Conservation (phyloP, 2,329 filamentous ascomycete species). For the Fusarium sambucinum region DNA sequence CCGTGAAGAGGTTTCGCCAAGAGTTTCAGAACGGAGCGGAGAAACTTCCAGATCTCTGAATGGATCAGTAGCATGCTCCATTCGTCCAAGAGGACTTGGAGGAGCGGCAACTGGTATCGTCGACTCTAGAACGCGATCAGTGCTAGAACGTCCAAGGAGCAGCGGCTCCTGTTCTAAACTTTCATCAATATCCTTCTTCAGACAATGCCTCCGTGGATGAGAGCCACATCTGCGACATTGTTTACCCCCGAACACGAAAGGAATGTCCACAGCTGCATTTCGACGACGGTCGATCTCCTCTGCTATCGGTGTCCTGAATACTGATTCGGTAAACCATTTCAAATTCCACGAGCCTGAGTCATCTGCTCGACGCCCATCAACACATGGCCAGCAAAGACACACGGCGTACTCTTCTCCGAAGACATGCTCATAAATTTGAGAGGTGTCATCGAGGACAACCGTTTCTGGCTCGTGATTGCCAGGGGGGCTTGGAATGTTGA, state of each 20-base stretch:
- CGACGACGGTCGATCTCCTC: constrained; percentile 16
- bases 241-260: constrained; percentile 18
- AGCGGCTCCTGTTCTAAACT: not conserved
- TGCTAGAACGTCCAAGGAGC: not conserved
- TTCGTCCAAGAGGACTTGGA: not conserved
- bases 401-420: constrained; percentile 27
- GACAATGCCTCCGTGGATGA: constrained; percentile 29
- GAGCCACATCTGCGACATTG: constrained; percentile 37
- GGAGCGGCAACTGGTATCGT: not conserved
- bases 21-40: constrained; percentile 1
- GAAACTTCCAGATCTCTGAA: not conserved
- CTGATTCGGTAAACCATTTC: constrained; percentile 1
- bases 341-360: not conserved
- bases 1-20: not conserved
- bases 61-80: not conserved
- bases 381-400: constrained; percentile 41
- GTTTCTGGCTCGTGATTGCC: not conserved
- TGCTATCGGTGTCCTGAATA: not conserved
- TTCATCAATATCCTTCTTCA: constrained; percentile 12
- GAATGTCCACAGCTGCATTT: constrained; percentile 8
- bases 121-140: not conserved
- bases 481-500: constrained; percentile 22
- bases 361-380: constrained; percentile 16
- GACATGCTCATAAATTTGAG: constrained; percentile 18
- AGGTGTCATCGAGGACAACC: not conserved